phyloP scores from a whole-genome alignment of 257 asterid species.

The Solanum gandarillasii region DNA sequence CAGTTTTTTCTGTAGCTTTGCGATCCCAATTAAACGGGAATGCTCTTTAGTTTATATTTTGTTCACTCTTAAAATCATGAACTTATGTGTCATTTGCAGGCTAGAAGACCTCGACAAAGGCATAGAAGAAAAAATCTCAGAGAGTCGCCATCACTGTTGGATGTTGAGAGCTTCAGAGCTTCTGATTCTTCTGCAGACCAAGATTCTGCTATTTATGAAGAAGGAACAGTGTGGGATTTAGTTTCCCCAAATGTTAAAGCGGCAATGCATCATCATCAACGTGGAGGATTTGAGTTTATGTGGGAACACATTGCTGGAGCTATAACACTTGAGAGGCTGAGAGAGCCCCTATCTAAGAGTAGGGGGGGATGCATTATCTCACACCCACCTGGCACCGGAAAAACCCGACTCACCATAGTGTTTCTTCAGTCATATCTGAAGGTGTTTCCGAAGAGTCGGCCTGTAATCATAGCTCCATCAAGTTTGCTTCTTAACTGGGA shows the following conservation, averaged over 20 bases:
- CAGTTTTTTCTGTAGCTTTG: too few species aligned
- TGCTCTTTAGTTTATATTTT: background rate
- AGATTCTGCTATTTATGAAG: background rate
- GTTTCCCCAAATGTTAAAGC: background rate
- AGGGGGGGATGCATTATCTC: background rate
- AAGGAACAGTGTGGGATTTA: background rate
- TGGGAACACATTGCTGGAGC: background rate
- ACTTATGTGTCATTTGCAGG: background rate
- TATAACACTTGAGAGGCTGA: background rate
- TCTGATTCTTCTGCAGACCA: background rate
- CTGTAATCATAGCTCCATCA: background rate
- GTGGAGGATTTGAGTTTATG: background rate
- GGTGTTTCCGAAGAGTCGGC: background rate
- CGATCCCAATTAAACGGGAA: too few species aligned
- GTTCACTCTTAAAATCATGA: background rate
- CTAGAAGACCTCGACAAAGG: background rate
- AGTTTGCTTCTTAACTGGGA: background rate
- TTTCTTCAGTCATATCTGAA: background rate
- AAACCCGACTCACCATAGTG: background rate
- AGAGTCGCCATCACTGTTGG: background rate
- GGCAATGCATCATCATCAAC: background rate
- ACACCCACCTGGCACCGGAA: background rate
- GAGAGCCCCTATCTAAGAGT: background rate
- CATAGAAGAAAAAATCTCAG: background rate
- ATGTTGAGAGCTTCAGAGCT: background rate